Conservation (phyloP, 257 asterid genomes). For the Fraxinus cuspidata region DNA sequence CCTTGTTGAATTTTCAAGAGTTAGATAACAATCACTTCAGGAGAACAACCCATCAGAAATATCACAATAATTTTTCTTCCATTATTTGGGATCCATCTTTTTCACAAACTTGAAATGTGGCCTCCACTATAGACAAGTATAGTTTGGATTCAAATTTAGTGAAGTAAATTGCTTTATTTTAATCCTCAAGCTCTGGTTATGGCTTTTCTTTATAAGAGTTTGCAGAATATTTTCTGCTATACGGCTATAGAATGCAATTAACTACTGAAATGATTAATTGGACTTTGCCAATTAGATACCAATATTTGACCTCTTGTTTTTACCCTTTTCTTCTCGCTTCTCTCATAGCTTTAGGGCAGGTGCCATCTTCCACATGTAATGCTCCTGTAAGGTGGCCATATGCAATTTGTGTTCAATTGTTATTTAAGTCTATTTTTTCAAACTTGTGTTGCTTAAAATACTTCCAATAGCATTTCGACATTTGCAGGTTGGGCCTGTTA, state of each 20-base stretch:
- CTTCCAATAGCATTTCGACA: slow-evolving; percentile 8
- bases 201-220: background rate
- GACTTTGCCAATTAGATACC: background rate
- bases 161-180: background rate
- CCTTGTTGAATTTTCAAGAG: background rate
- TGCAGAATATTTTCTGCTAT: background rate
- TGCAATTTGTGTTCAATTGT: background rate
- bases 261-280: background rate
- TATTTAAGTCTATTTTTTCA: background rate
- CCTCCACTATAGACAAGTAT: background rate
- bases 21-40: background rate
- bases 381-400: background rate
- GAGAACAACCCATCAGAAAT: background rate
- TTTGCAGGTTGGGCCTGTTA: slow-evolving; percentile 84
- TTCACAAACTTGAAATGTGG: background rate
- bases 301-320: background rate
- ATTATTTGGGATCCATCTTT: background rate
- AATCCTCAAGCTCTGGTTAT: background rate
- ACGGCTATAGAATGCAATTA: background rate
- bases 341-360: background rate
- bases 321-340: background rate
- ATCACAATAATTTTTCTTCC: background rate
- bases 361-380: background rate
- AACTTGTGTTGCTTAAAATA: background rate
- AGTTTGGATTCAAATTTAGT: background rate